Conservation (phyloP, 2,329 filamentous ascomycete species). For the Aureobasidium zeae region DNA sequence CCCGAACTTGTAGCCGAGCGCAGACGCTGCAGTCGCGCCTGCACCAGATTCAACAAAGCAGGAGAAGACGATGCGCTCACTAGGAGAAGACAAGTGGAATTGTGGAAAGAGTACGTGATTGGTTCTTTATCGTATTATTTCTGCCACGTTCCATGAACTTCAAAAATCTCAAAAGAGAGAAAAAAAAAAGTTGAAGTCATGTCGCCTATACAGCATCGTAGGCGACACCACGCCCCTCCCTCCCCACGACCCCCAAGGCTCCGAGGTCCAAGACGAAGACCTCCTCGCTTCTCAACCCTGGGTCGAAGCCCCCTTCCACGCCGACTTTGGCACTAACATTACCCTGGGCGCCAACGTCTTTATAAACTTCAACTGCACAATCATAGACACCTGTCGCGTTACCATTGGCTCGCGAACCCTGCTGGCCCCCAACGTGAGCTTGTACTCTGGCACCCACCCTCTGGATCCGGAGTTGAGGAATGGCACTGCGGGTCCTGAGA, state of each 20-base stretch:
- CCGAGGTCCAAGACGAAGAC: conserved; percentile 54
- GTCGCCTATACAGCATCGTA: conserved; percentile 44
- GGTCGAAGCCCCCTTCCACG: conserved; percentile 58
- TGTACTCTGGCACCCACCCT: conserved; percentile 70
- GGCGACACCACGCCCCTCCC: conserved; percentile 56
- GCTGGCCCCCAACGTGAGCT: conserved; percentile 66
- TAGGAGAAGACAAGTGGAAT: conserved; percentile 53
- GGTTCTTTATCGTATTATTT: not conserved
- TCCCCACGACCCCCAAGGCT: conserved; percentile 38
- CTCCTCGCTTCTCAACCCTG: conserved; percentile 57
- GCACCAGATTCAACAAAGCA: conserved; percentile 54
- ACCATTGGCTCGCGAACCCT: conserved; percentile 68
- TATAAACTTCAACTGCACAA: conserved; percentile 65
- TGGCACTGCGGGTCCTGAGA: conserved; percentile 65
- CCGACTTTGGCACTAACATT: conserved; percentile 73
- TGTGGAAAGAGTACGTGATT: conserved; percentile 68
- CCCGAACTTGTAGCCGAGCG: conserved; percentile 58
- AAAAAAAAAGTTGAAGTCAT: not conserved
- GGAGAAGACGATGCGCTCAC: conserved; percentile 41
- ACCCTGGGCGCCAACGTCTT: conserved; percentile 61
- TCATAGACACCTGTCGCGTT: conserved; percentile 68
- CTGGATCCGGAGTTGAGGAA: conserved; percentile 65
- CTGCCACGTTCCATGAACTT: too few relatives aligned
- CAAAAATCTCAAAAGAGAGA: not conserved
- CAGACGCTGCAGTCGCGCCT: conserved; percentile 53